Evolutionary conservation across 352 stramenopile species (phyloP).

Genomic region (Pythium rhizo-oryzae): DNA sequence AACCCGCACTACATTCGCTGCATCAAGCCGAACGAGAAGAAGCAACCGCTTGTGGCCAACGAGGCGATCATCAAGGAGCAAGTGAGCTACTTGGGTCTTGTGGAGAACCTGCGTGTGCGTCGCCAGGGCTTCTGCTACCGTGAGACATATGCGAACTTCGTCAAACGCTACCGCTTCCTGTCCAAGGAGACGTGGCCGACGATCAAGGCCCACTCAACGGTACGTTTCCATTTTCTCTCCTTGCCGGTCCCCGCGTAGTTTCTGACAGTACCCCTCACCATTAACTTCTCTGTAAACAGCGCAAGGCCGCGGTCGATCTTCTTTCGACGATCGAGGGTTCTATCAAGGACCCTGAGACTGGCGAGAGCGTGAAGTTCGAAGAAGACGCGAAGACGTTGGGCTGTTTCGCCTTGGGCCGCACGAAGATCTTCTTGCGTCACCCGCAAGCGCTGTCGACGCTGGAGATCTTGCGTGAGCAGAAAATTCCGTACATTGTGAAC

Average conservation of each 20-base stretch:
- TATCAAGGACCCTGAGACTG: conserved; percentile 58
- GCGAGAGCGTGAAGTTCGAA: conserved; percentile 63
- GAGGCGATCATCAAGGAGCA: conserved; percentile 73
- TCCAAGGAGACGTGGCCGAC: conserved; percentile 74
- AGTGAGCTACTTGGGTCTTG: conserved; percentile 78
- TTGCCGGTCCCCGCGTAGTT: neutral
- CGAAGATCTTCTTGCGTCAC: conserved; percentile 91
- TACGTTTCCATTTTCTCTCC: conserved; percentile 17
- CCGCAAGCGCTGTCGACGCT: conserved; percentile 88
- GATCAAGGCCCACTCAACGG: conserved; percentile 61
- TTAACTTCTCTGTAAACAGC: conserved; percentile 29
- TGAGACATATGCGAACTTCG: conserved; percentile 75
- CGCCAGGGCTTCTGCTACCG: conserved; percentile 88
- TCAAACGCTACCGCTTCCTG: conserved; percentile 89
- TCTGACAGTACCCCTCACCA: neutral
- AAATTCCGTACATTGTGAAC: conserved; percentile 77
- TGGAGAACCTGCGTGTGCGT: conserved; percentile 83
- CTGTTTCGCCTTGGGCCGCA: conserved; percentile 83
- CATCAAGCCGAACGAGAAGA: conserved; percentile 92
- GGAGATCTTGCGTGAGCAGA: conserved; percentile 77
- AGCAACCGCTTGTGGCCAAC: conserved; percentile 71
- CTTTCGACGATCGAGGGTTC: conserved; percentile 63
- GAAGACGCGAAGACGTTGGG: conserved; percentile 76
- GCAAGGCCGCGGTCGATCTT: conserved; percentile 73
- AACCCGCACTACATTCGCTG: conserved; percentile 92